A percentile compares a stretch with the other conserved stretches of the same genome.
Evolutionary conservation across 2,329 filamentous ascomycete genomes (phyloP).

Genomic region (Cordyceps farinosa): DNA sequence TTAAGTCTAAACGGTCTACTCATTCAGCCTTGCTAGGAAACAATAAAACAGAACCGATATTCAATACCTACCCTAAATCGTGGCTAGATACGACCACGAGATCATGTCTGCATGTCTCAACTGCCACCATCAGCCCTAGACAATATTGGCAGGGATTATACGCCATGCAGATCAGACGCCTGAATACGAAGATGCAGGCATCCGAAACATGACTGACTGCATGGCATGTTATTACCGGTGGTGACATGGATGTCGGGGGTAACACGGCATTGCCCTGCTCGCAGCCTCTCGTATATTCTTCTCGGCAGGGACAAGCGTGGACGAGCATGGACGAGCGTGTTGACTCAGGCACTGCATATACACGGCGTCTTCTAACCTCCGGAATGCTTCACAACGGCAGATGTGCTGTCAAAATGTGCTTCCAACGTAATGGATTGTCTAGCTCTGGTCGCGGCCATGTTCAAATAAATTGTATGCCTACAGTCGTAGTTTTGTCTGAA

Average conservation of each 20-base stretch:
- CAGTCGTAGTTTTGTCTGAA: background rate
- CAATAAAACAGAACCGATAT: too few species aligned
- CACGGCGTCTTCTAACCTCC: background rate
- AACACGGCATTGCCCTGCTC: background rate
- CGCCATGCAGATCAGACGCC: background rate
- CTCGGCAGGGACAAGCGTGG: background rate
- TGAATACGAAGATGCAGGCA: background rate
- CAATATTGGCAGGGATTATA: background rate
- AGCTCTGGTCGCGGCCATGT: background rate
- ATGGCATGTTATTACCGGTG: background rate
- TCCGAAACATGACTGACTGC: background rate
- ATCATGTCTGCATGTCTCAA: background rate
- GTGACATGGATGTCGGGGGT: background rate
- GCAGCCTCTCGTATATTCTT: conserved; percentile 3
- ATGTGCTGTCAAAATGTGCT: background rate
- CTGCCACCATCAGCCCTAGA: background rate
- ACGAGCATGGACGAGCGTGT: background rate
- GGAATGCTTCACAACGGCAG: background rate
- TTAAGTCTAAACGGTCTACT: too few species aligned
- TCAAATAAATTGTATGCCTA: background rate
- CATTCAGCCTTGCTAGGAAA: too few species aligned
- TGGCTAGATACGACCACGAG: background rate
- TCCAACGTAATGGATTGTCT: background rate
- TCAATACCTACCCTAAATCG: background rate
- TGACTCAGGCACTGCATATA: background rate